Conservation (phyloP, 2,329 filamentous ascomycete species). For the Aspergillus piperis region DNA sequence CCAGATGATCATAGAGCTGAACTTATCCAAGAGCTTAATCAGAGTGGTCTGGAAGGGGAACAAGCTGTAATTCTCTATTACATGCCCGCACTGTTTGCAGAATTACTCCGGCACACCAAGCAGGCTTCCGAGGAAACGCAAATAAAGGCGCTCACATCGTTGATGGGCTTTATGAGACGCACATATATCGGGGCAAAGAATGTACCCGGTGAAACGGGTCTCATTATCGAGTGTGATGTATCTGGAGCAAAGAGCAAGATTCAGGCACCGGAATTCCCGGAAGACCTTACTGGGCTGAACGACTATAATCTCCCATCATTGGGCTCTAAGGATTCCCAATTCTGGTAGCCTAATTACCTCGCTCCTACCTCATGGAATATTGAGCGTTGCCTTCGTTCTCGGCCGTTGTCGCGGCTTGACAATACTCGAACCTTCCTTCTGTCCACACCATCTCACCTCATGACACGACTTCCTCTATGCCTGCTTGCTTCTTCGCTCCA, state of each 20-base stretch:
- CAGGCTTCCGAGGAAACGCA: neutral
- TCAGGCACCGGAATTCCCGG: neutral
- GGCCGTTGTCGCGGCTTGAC: too few species aligned
- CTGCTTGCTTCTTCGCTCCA: neutral
- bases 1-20: neutral
- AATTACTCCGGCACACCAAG: neutral
- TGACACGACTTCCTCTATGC: too few species aligned
- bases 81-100: conserved; percentile 10
- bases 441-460: too few species aligned
- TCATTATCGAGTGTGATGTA: conserved; percentile 4
- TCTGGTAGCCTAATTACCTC: too few species aligned
- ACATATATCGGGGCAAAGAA: neutral
- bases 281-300: neutral
- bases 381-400: too few species aligned
- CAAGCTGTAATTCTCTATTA: conserved; percentile 11
- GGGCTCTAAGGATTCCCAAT: neutral
- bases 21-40: conserved; percentile 2
- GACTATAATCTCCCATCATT: neutral
- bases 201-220: neutral
- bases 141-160: neutral
- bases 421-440: too few species aligned
- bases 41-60: neutral
- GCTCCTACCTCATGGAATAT: too few species aligned
- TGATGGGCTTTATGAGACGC: conserved; percentile 9
- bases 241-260: neutral